These are phyloP conservation scores for Metarhizium rileyi DNA, from an alignment of 2,329 filamentous ascomycete species.

Conservation along the genomic window DNA sequence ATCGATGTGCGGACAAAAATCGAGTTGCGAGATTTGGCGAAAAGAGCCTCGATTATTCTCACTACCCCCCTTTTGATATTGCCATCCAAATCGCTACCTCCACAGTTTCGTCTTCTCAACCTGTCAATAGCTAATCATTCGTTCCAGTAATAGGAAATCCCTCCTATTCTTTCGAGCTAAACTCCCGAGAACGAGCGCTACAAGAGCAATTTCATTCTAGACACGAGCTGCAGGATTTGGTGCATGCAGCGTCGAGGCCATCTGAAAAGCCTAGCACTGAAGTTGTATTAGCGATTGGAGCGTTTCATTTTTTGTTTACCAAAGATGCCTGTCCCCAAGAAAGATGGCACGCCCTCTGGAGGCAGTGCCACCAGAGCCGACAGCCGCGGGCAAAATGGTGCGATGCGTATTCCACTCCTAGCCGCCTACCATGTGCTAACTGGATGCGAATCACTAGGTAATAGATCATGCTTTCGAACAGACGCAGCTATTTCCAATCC, in stretches of 20 bases:
- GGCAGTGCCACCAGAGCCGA: conserved; percentile 20
- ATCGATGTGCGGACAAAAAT: neutral
- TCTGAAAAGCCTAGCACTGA: conserved; percentile 6
- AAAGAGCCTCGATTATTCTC: neutral
- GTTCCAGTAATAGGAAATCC: neutral
- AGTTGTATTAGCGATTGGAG: conserved; percentile 13
- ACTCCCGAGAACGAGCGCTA: neutral
- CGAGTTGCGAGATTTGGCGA: neutral
- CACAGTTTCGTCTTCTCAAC: neutral
- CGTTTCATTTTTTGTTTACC: conserved; percentile 10
- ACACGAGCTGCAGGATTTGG: conserved; percentile 1
- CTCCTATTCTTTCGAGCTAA: neutral
- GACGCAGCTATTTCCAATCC: conserved; percentile 79
- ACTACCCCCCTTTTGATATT: neutral
- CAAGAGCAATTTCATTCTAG: conserved; percentile 8
- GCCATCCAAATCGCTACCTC: neutral
- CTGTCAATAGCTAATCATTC: neutral
- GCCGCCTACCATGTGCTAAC: neutral
- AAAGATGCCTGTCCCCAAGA: conserved; percentile 31
- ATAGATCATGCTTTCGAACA: conserved; percentile 65
- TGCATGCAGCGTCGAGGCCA: conserved; percentile 1
- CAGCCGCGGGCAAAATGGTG: conserved; percentile 27
- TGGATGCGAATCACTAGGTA: conserved; percentile 37
- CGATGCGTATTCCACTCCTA: neutral
- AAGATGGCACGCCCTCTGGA: conserved; percentile 25